Evolutionary conservation across 2,329 filamentous ascomycete species (phyloP), one percentile per base, ranked within the genome.

Genomic region (Aureobasidium sp.): DNA sequence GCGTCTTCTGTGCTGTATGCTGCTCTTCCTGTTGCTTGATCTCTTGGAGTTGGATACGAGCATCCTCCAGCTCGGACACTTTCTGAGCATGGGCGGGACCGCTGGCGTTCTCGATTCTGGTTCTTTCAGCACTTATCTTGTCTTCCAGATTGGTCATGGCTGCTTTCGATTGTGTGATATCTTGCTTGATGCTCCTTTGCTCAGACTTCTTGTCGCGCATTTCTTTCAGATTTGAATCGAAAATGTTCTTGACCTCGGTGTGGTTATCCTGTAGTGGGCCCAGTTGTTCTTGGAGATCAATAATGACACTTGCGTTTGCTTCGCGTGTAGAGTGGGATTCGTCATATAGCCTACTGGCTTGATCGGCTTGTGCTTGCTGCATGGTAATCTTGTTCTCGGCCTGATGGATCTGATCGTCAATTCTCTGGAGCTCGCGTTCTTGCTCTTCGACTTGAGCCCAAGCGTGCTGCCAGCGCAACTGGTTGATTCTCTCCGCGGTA

Each of bases 381-480:
- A 77, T 75, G 17, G 77, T 71, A 27, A 88, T 82, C 52, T 80
- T 78, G 15, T 77, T 74, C 10, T 79, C 74, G 1, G 74, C 69
- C 39, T 65, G 52, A 7, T 60, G 63, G 2, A 80, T 67, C 17
- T 72, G 68, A 3, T 61, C 44, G 1, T 73, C 66, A 4, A 67
- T 67, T 7, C 69, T 62, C 6, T 66, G 68, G 7, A 78, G 64
- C 10, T 63, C 62, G 44, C 67, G 55, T 73, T 97, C 93, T 72
- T 89, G 82, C 62, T 90, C 86, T 53, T 86, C 83, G 1, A 97
- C 92, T 70, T 95, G 90, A 27, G 86, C 84, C 94, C 94, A 99
- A n/a, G 88, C 87, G 65, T 90, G 79, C 75, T 95, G 88, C 20
- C 82, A 80, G 47, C 80, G 77, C 48, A 89, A 78, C 27, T 83